Base-by-base conservation (phyloP, 805 yeast species). In the Suhomyces prunicola region DNA sequence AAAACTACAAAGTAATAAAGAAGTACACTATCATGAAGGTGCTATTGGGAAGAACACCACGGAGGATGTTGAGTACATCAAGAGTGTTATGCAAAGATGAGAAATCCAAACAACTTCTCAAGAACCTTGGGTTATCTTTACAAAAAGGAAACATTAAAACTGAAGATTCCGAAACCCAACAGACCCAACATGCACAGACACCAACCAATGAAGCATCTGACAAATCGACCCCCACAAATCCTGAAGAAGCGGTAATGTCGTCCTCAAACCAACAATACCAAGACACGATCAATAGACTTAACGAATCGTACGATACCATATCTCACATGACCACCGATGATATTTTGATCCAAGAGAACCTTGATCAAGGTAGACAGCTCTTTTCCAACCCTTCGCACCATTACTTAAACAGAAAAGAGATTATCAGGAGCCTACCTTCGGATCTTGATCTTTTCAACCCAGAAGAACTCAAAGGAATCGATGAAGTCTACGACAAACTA, bases 261-360 rank as follows among this genome's bases (percentile, higher is more conserved):
- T 36, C 52, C 5, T 40, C 39, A n/a, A 39, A 39, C 42, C 46
- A 33, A 26, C 44, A 46, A n/a, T 47, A 53, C 42, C 52, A 53
- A 23, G 50, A 41, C 17, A 53, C 23, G 31, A 36, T 53, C 45
- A 51, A 56, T 48, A 59, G 57, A 42, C 58, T 62, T 33, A 55
- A 61, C 44, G 60, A 64, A 40, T 48, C 61, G 23, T 71, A 68
- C 47, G 71, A 66, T 19, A 64, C 63, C 39, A 57, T 70, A 12
- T 68, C 71, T 9, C 69, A 64, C 55, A 73, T 73, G 77, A 61
- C 74, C 15, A 62, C 64, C n/a, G 70, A 72, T 22, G 77, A 74
- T 52, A 57, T 74, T 29, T 54, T 57, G 47, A 64, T 73, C 23
- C 78, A 74, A 52, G 62, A 63, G 48, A 69, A 65, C 52, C 59